phyloP scores from a whole-genome alignment of 148 eudicot species.

The Mesembryanthemum crystallinum region DNA sequence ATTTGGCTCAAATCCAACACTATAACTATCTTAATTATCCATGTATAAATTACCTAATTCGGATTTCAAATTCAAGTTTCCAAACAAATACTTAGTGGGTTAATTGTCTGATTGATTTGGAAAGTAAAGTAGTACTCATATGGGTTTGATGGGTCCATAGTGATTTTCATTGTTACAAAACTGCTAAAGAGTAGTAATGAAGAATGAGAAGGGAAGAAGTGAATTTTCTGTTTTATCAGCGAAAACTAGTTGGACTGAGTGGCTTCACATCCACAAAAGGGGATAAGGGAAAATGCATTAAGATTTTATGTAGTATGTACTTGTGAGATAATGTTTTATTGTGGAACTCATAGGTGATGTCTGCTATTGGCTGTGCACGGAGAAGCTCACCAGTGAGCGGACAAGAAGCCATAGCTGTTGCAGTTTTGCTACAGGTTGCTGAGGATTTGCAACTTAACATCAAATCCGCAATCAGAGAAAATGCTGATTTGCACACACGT shows the following conservation, averaged over 20 bases:
- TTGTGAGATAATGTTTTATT: constrained; percentile 7
- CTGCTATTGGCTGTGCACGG: constrained; percentile 61
- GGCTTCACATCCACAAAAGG: neutral
- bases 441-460: constrained; percentile 61
- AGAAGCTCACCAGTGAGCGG: constrained; percentile 63
- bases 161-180: too few species aligned
- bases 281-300: neutral
- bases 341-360: constrained; percentile 51
- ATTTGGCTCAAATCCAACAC: too few species aligned
- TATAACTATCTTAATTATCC: too few species aligned
- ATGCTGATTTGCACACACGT: constrained; percentile 62
- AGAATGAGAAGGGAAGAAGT: neutral
- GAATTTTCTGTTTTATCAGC: neutral
- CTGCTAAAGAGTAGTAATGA: neutral
- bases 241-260: neutral
- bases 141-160: too few species aligned
- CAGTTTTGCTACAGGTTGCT: constrained; percentile 50
- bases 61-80: too few species aligned
- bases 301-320: neutral
- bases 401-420: constrained; percentile 75
- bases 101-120: too few species aligned
- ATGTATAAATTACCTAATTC: too few species aligned
- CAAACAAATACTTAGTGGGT: too few species aligned
- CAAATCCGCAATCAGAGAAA: constrained; percentile 70
- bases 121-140: too few species aligned